Evolutionary conservation across 768 basidiomycete genomes (phyloP).

Genomic region (Amanita polypyramis): DNA sequence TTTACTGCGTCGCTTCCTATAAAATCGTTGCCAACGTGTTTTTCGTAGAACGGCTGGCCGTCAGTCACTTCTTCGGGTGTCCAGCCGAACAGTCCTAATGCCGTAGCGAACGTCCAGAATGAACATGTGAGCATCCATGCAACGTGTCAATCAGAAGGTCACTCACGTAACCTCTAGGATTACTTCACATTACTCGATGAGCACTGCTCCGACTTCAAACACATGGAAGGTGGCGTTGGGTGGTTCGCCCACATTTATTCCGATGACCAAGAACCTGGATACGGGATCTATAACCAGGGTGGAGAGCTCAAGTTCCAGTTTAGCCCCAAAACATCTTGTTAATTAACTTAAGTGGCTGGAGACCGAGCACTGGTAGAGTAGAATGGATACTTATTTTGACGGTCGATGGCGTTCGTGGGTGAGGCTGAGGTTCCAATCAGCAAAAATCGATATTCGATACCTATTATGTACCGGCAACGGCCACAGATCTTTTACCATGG

Average conservation of each 20-base stretch:
- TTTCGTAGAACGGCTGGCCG: conserved; percentile 65
- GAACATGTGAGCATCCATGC: conserved; percentile 36
- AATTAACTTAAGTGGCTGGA: too few species aligned
- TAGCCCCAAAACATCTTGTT: conserved; percentile 53
- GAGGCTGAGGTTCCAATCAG: too few species aligned
- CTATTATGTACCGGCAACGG: not conserved
- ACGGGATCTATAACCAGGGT: conserved; percentile 48
- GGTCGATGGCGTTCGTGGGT: too few species aligned
- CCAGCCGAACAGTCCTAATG: conserved; percentile 51
- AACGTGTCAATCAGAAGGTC: not conserved
- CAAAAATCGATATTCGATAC: not conserved
- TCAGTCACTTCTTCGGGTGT: conserved; percentile 51
- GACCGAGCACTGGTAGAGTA: too few species aligned
- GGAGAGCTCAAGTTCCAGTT: conserved; percentile 54
- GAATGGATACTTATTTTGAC: too few species aligned
- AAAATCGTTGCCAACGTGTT: not conserved
- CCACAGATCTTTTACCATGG: not conserved
- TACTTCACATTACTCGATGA: conserved; percentile 57
- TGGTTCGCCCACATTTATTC: conserved; percentile 82
- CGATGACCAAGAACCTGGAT: conserved; percentile 55
- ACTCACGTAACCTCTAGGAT: conserved; percentile 24
- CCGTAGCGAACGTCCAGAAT: conserved; percentile 50
- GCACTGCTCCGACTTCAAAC: conserved; percentile 55
- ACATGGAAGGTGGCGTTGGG: conserved; percentile 47
- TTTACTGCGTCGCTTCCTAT: not conserved